A percentile compares a stretch with the other conserved stretches of the same genome.
Evolutionary conservation across 306 rosid species (phyloP).

Genomic region (Inga oerstediana): DNA sequence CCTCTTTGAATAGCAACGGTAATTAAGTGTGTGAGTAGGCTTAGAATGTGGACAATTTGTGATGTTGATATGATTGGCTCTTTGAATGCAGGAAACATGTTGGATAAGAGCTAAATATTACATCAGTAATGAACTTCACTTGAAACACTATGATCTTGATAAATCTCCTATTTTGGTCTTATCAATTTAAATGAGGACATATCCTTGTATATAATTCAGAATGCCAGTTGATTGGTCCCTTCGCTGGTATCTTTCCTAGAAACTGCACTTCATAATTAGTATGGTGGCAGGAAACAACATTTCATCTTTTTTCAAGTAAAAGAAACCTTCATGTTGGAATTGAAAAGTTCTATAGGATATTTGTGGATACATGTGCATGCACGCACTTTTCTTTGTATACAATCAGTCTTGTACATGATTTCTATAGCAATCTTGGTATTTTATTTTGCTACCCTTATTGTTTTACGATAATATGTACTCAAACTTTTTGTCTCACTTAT

Average conservation of each 20-base stretch:
- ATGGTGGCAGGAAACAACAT: slow-evolving; percentile 9
- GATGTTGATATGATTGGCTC: not conserved
- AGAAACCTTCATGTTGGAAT: not conserved
- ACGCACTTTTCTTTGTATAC: not conserved
- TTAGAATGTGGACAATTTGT: slow-evolving; percentile 12
- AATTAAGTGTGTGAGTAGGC: not conserved
- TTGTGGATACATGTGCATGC: not conserved
- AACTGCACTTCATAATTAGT: not conserved
- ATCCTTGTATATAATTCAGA: not conserved
- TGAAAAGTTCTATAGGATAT: not conserved
- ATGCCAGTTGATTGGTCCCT: slow-evolving; percentile 6
- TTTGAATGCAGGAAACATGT: slow-evolving; percentile 8
- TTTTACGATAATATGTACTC: slow-evolving; percentile 3
- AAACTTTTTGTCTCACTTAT: not conserved
- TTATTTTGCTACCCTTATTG: slow-evolving; percentile 5
- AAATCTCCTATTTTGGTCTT: not conserved
- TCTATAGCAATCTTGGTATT: slow-evolving; percentile 18
- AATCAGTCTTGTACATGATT: slow-evolving; percentile 19
- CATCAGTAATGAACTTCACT: not conserved
- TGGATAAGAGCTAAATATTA: slow-evolving; percentile 6
- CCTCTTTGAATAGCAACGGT: not conserved
- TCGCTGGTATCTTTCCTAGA: not conserved
- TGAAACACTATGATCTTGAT: not conserved
- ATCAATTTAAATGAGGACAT: not conserved
- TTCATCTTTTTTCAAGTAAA: not conserved